Evolutionary conservation across 23 red algal genomes (phyloP).

Genomic region (Gracilariopsis chorda): DNA sequence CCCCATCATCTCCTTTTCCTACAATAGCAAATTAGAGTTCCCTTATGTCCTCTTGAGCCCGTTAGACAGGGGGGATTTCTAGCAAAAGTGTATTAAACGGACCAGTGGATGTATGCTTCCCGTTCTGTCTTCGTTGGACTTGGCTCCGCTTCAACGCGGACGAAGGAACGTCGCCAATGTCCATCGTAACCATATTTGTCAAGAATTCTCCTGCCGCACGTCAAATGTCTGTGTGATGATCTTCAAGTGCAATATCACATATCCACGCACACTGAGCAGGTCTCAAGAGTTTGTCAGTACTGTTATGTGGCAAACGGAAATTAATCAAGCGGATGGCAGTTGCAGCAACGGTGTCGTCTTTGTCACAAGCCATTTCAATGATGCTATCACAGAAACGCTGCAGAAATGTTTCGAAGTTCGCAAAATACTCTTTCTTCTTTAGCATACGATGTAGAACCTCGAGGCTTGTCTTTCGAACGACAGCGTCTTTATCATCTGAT

Average conservation of each 20-base stretch:
- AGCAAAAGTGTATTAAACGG: background rate
- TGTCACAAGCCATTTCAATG: constrained; percentile 82
- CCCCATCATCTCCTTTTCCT: background rate
- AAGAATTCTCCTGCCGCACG: constrained; percentile 59
- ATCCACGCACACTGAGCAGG: background rate
- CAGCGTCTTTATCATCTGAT: constrained; percentile 83
- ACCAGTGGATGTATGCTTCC: background rate
- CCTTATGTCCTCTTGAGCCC: constrained; percentile 26
- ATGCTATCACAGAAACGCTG: constrained; percentile 72
- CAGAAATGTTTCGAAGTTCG: constrained; percentile 69
- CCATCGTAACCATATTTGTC: background rate
- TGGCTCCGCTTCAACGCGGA: background rate
- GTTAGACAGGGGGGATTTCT: constrained; percentile 30
- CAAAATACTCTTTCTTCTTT: constrained; percentile 32
- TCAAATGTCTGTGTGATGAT: constrained; percentile 31
- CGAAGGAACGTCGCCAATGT: background rate
- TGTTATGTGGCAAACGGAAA: constrained; percentile 12
- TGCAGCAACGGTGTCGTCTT: constrained; percentile 65
- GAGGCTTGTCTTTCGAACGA: constrained; percentile 60
- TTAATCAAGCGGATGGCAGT: constrained; percentile 67
- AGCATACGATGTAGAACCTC: constrained; percentile 53
- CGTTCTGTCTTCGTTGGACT: background rate
- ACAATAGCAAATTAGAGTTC: constrained; percentile 40
- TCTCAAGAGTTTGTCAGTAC: background rate
- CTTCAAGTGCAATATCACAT: constrained; percentile 35